Evolutionary conservation across 2,329 filamentous ascomycete genomes (phyloP).

Genomic region (Albophoma yamanashiensis): DNA sequence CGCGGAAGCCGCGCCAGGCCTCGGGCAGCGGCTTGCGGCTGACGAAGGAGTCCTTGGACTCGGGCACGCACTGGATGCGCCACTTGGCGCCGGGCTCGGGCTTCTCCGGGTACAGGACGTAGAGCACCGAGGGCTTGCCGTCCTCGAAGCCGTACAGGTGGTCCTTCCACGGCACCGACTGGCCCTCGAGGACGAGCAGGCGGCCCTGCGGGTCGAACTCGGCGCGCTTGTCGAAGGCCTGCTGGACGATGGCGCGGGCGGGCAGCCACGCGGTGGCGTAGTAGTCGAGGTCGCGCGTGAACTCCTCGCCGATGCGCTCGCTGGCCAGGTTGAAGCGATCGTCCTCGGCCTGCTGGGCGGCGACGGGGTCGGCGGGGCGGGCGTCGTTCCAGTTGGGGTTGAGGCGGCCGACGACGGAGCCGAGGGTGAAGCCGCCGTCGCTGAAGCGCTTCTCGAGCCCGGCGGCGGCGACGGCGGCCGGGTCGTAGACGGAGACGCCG

Average conservation of each 20-base stretch:
- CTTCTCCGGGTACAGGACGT: constrained; percentile 86
- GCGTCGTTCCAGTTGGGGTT: constrained; percentile 75
- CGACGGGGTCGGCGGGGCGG: constrained; percentile 34
- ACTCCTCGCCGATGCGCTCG: constrained; percentile 78
- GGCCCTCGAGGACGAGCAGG: constrained; percentile 66
- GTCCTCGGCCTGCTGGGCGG: constrained; percentile 67
- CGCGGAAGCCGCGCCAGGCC: constrained; percentile 82
- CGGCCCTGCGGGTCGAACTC: constrained; percentile 64
- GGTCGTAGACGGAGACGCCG: constrained; percentile 75
- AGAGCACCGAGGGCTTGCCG: constrained; percentile 52
- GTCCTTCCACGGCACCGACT: constrained; percentile 89
- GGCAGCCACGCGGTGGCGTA: constrained; percentile 75
- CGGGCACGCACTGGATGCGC: constrained; percentile 88
- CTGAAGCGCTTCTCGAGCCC: constrained; percentile 75
- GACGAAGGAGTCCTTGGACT: constrained; percentile 74
- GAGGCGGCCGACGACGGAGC: constrained; percentile 68
- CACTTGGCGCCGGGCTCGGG: constrained; percentile 68
- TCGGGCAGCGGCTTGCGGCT: constrained; percentile 88
- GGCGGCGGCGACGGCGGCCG: constrained; percentile 54
- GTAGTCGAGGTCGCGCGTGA: constrained; percentile 69
- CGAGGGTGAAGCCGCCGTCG: constrained; percentile 72
- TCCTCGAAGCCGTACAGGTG: constrained; percentile 83
- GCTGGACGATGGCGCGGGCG: constrained; percentile 66
- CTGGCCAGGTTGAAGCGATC: constrained; percentile 68
- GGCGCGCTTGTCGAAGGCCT: constrained; percentile 60